Conservation (phyloP, 2,329 filamentous ascomycete species). For the Pseudogymnoascus sp. region DNA sequence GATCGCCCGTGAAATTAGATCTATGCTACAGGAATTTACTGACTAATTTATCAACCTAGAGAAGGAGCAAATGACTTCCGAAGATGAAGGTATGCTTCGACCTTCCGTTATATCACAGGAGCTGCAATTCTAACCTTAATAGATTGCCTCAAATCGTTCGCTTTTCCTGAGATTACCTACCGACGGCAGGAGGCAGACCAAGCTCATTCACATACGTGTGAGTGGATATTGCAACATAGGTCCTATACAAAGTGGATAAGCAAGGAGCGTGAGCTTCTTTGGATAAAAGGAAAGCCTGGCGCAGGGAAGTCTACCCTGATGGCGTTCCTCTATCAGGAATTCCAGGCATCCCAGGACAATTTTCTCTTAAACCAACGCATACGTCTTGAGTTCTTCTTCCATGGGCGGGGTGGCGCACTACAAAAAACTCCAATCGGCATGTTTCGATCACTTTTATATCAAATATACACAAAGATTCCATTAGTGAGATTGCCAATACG, state of each 20-base stretch:
- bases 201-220: constrained; percentile 25
- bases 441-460: constrained; percentile 31
- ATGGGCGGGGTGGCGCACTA: constrained; percentile 27
- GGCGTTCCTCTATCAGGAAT: constrained; percentile 28
- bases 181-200: constrained; percentile 23
- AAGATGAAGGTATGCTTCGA: no score
- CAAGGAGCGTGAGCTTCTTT: constrained; percentile 24
- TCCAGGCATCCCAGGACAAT: not conserved
- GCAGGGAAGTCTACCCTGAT: constrained; percentile 36
- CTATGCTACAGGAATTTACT: no score
- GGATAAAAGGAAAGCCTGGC: constrained; percentile 36
- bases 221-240: constrained; percentile 28
- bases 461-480: constrained; percentile 11
- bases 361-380: constrained; percentile 10
- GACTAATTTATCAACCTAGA: no score
- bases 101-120: no score
- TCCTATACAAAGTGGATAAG: constrained; percentile 23
- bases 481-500: not conserved
- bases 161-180: constrained; percentile 26
- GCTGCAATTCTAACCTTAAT: no score
- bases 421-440: constrained; percentile 31
- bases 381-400: constrained; percentile 33
- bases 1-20: no score
- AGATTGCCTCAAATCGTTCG: constrained; percentile 27
- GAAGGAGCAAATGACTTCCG: no score